A percentile compares a stretch with the other conserved stretches of the same genome.
These are phyloP conservation scores for Chrysosporium queenslandicum DNA, from an alignment of 2,329 filamentous ascomycete genomes.

Conservation along the genomic window DNA sequence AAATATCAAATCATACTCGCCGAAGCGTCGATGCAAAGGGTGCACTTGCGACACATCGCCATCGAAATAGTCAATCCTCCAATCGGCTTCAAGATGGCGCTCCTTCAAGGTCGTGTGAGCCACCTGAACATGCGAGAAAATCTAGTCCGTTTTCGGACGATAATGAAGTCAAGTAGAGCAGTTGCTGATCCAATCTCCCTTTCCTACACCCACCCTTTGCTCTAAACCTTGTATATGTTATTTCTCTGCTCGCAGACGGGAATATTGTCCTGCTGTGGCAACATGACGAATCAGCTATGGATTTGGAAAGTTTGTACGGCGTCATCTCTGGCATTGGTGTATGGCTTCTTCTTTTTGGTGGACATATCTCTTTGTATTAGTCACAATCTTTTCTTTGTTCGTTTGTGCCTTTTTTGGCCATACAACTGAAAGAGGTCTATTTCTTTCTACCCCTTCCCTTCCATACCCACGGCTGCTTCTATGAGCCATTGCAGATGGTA, in stretches of 20 bases:
- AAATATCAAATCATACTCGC: slow-evolving; percentile 5
- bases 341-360: neutral
- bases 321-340: neutral
- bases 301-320: neutral
- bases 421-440: neutral
- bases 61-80: slow-evolving; percentile 24
- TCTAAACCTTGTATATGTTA: neutral
- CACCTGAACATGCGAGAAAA: slow-evolving; percentile 18
- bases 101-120: neutral
- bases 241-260: neutral
- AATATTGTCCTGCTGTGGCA: neutral
- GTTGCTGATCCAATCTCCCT: neutral
- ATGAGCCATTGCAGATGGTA: neutral
- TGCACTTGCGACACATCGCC: slow-evolving; percentile 16
- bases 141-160: slow-evolving; percentile 38
- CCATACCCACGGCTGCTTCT: slow-evolving; percentile 2
- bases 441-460: neutral
- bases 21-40: slow-evolving; percentile 11
- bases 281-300: neutral
- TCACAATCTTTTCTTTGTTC: neutral
- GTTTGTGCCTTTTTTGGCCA: neutral
- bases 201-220: neutral
- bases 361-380: neutral
- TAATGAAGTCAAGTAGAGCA: slow-evolving; percentile 31
- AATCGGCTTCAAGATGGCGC: slow-evolving; percentile 24